These are phyloP conservation scores for Solanum hybrid DNA, from an alignment of 305 asterid species.

Conservation along the genomic window DNA sequence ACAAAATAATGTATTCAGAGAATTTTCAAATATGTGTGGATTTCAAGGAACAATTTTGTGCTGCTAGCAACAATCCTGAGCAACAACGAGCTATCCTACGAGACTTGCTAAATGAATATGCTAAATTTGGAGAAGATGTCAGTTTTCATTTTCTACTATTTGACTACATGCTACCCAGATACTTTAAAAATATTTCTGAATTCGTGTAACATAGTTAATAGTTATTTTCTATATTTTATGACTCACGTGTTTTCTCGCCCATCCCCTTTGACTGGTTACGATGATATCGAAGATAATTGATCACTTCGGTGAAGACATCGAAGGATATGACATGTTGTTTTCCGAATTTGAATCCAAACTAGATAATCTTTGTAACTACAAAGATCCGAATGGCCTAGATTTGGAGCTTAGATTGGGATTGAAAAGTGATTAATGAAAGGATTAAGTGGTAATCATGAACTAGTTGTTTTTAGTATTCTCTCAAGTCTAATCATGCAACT, in stretches of 20 bases:
- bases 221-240: background rate
- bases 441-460: background rate
- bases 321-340: background rate
- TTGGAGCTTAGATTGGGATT: background rate
- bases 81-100: background rate
- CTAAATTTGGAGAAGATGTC: background rate
- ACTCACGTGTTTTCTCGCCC: background rate
- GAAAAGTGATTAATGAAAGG: background rate
- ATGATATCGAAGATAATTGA: background rate
- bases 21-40: background rate
- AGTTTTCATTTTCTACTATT: background rate
- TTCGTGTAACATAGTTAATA: background rate
- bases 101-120: background rate
- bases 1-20: background rate
- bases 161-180: background rate
- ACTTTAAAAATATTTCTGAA: background rate
- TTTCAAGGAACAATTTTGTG: background rate
- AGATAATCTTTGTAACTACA: background rate
- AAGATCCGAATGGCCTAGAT: background rate
- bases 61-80: background rate
- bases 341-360: background rate
- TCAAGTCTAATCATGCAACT: background rate
- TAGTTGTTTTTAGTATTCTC: background rate
- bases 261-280: background rate
- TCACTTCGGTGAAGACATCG: background rate